Conservation (phyloP, 768 basidiomycete species). For the Podaxis carcinomalis region DNA sequence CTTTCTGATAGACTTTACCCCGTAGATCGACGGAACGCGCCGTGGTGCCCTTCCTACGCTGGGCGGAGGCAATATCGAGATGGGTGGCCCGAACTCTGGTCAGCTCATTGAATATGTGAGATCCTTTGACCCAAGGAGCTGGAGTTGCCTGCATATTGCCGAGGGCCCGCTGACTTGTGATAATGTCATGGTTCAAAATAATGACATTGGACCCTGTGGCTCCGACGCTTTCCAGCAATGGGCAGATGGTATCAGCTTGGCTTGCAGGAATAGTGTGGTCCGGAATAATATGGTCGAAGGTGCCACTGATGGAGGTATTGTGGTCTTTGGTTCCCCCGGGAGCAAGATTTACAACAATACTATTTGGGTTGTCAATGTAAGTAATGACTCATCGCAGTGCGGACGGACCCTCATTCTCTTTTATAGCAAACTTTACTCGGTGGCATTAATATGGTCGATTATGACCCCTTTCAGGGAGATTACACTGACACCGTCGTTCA, state of each 20-base stretch:
- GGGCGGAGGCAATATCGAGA: slow-evolving; percentile 80
- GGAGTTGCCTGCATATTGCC: slow-evolving; percentile 78
- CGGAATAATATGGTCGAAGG: slow-evolving; percentile 67
- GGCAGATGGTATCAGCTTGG: slow-evolving; percentile 80
- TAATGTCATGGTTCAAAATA: slow-evolving; percentile 67
- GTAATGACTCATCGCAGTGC: slow-evolving; percentile 18
- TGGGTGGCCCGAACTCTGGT: slow-evolving; percentile 69
- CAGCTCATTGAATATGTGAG: slow-evolving; percentile 77
- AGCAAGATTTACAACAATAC: slow-evolving; percentile 73
- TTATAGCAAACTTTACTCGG: slow-evolving; percentile 63
- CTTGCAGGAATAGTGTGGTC: slow-evolving; percentile 57
- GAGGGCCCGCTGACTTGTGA: slow-evolving; percentile 67
- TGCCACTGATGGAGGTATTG: slow-evolving; percentile 78
- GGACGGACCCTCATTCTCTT: slow-evolving; percentile 6
- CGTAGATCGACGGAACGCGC: slow-evolving; percentile 72
- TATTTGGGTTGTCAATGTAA: slow-evolving; percentile 64
- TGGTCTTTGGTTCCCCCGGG: slow-evolving; percentile 73
- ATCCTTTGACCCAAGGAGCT: slow-evolving; percentile 72
- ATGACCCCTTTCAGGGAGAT: slow-evolving; percentile 61
- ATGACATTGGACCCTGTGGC: slow-evolving; percentile 81
- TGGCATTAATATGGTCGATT: slow-evolving; percentile 78
- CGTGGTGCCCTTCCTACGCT: slow-evolving; percentile 41
- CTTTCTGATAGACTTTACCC: background rate
- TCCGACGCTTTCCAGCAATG: slow-evolving; percentile 61
- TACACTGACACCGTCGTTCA: slow-evolving; percentile 61